Percentiles rank a stretch among this genome's conserved stretches.
Conservation (phyloP, 768 basidiomycete genomes). For the Postia placenta region DNA sequence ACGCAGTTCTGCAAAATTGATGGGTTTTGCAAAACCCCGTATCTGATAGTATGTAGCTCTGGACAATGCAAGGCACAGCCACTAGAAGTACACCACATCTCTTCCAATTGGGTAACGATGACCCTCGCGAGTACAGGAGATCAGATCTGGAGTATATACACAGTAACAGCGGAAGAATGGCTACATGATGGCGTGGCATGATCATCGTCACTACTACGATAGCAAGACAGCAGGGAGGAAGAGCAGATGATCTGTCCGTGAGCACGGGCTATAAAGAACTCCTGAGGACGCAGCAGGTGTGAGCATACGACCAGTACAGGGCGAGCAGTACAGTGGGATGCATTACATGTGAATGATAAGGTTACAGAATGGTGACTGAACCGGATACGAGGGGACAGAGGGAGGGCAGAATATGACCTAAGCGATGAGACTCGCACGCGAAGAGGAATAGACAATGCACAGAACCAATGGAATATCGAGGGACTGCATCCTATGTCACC, state of each 20-base stretch:
- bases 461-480: conserved; percentile 1
- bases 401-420: not conserved
- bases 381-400: conserved; percentile 1
- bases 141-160: too few species aligned
- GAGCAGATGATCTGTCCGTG: conserved; percentile 16
- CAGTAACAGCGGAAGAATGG: not conserved
- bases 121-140: not conserved
- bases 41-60: too few species aligned
- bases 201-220: conserved; percentile 17
- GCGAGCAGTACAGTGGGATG: not conserved
- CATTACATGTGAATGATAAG: conserved; percentile 16
- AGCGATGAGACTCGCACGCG: not conserved
- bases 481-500: conserved; percentile 28
- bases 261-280: conserved; percentile 9
- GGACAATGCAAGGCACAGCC: too few species aligned
- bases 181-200: conserved; percentile 16
- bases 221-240: conserved; percentile 17
- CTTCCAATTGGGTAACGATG: not conserved
- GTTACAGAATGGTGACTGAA: conserved; percentile 11
- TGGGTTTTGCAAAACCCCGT: too few species aligned
- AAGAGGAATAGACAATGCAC: not conserved
- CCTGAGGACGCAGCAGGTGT: conserved; percentile 4
- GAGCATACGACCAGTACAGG: not conserved
- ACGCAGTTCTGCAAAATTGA: too few species aligned
- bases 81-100: too few species aligned